Percentiles rank a stretch among this genome's conserved stretches.
Evolutionary conservation across 345 rosid genomes (phyloP).

Genomic region (Diplotaxis tenuifolia): DNA sequence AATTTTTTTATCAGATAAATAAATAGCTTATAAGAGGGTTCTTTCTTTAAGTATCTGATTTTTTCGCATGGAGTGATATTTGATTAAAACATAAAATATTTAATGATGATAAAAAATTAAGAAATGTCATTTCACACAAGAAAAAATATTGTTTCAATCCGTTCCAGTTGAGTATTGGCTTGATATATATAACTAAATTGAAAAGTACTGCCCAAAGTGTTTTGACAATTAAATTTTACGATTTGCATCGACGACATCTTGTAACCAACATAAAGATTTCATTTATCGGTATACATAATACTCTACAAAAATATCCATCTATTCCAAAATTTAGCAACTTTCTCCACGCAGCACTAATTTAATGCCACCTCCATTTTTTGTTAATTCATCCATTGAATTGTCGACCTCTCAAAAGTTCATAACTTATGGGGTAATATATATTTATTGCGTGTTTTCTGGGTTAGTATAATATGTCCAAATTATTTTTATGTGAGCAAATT

Average conservation of each 20-base stretch:
- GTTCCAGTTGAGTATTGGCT: not conserved
- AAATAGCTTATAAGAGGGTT: not conserved
- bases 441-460: not conserved
- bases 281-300: not conserved
- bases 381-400: slow-evolving; percentile 35
- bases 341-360: slow-evolving; percentile 25
- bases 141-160: not conserved
- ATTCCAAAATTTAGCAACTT: slow-evolving; percentile 13
- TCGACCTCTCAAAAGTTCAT: slow-evolving; percentile 31
- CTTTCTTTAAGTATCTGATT: not conserved
- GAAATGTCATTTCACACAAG: not conserved
- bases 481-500: slow-evolving; percentile 1
- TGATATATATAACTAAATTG: not conserved
- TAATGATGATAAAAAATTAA: not conserved
- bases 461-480: slow-evolving; percentile 2
- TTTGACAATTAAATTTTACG: not conserved
- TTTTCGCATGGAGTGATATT: not conserved
- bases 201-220: not conserved
- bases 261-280: not conserved
- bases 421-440: slow-evolving; percentile 23
- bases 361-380: slow-evolving; percentile 34
- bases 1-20: slow-evolving; percentile 8
- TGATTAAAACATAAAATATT: not conserved
- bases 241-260: not conserved
- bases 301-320: not conserved